Evolutionary conservation across 2,329 filamentous ascomycete genomes (phyloP).

Genomic region (Colletotrichum cuscutae): DNA sequence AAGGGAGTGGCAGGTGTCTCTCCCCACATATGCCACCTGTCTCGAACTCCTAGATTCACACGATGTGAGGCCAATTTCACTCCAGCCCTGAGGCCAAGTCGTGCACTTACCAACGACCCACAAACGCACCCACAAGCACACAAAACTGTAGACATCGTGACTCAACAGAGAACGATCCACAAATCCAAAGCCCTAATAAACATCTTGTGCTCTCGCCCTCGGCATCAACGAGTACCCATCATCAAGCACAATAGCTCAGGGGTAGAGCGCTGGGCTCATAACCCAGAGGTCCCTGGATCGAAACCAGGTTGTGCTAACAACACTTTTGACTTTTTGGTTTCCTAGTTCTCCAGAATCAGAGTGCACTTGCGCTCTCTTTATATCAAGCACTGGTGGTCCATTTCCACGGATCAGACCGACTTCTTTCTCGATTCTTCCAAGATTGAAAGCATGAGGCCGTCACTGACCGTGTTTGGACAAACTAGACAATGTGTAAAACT

Average conservation of each 20-base stretch:
- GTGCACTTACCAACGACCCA: not conserved
- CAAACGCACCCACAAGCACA: not conserved
- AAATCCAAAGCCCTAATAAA: not conserved
- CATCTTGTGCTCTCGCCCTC: accelerated
- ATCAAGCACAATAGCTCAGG: slow-evolving; percentile 32
- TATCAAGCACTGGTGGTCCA: not conserved
- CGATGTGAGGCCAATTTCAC: not conserved
- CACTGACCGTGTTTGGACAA: not conserved
- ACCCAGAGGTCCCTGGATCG: slow-evolving; percentile 32
- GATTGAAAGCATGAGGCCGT: not conserved
- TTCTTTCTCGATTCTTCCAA: not conserved
- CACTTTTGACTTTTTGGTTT: not conserved
- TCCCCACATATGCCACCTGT: not conserved
- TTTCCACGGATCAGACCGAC: not conserved
- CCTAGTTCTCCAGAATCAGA: no score
- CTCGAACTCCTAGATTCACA: not conserved
- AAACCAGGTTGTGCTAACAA: slow-evolving; percentile 28
- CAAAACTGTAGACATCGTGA: not conserved
- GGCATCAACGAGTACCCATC: not conserved
- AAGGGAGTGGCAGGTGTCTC: not conserved
- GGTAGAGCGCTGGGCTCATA: slow-evolving; percentile 34
- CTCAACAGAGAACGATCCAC: not conserved
- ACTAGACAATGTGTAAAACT: not conserved
- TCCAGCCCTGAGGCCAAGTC: not conserved
- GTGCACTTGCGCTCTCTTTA: not conserved